Base-by-base conservation (phyloP, 1,284 basidiomycete genomes). In the Tilletia setariae region DNA sequence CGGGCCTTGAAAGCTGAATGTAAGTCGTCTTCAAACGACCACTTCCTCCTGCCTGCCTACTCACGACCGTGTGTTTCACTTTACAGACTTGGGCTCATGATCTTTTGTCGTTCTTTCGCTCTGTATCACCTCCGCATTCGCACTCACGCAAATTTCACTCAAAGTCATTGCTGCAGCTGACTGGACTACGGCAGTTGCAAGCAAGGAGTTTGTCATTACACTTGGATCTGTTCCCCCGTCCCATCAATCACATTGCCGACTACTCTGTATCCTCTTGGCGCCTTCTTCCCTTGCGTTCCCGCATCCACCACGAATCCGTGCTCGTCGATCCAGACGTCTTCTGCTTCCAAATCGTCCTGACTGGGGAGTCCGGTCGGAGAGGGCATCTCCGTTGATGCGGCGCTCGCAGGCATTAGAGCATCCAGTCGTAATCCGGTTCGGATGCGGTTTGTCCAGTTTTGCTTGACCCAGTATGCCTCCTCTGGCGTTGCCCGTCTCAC, bases 1-100 rank as follows among this genome's bases (percentile, higher is more conserved):
- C 86, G 89, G 82, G 90, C 90, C 19, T 83, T 96, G 64, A 87
- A 94, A 68, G 90, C 92, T 73, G 70, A 73, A 63, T 73, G 70
- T 73, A 61, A 67, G 67, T 64, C 51, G 9, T 44, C 11, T 59
- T 40, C 4, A 40, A 40, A 11, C 11, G 35, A 4, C 35, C 4
- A 6, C 35, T 40, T 4, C 35, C 11, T 11, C 11, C 35, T 40
- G 11, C 35, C 35, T 40, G 35, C 35, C 35, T 6, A 40, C 35
- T 40, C 4, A 40, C 35, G 35, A 40, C 11, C 6, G 35, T 40
- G 35, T 40, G 6, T 40, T 6, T 11, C n/a, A n/a, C 35, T 11
- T 11, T 40, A 11, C 35, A 40, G 35, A 40, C 11, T 40, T 40
- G 35, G 35, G 35, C 35, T 40, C 35, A 40, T 40, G 35, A 40